Percentiles rank a stretch among this genome's conserved stretches.
phyloP scores from a whole-genome alignment of 2,329 filamentous ascomycete species.

The Plectosphaerella plurivora region DNA sequence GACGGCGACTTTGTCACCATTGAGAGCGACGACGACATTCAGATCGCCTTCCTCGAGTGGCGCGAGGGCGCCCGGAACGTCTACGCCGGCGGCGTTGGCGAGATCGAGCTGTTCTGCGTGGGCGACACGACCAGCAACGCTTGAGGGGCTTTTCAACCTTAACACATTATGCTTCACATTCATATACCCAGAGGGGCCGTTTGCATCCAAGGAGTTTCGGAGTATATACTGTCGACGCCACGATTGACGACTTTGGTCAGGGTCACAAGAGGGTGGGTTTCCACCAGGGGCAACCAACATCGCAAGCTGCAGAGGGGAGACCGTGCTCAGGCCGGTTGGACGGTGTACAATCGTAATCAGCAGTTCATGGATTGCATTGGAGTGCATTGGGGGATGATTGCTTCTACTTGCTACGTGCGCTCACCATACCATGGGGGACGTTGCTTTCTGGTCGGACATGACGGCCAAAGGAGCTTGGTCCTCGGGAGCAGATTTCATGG shows the following conservation, averaged over 20 bases:
- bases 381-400: too few species aligned
- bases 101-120: constrained; percentile 84
- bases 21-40: constrained; percentile 92
- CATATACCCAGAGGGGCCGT: constrained; percentile 12
- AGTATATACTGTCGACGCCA: constrained; percentile 1
- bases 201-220: constrained; percentile 14
- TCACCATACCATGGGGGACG: too few species aligned
- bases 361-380: too few species aligned
- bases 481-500: too few species aligned
- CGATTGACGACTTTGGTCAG: too few species aligned
- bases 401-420: too few species aligned
- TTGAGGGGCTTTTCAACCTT: constrained; percentile 2
- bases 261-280: neutral
- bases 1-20: constrained; percentile 93
- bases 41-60: constrained; percentile 94
- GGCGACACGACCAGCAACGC: constrained; percentile 32
- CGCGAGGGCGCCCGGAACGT: constrained; percentile 60
- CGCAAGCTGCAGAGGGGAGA: too few species aligned
- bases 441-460: too few species aligned
- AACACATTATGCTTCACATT: constrained; percentile 6
- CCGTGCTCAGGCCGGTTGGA: too few species aligned
- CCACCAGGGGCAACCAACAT: neutral
- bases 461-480: too few species aligned
- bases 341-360: too few species aligned
- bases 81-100: constrained; percentile 65